Percentiles rank a stretch among this genome's conserved stretches.
These are phyloP conservation scores for Draba incana DNA, from an alignment of 345 rosid genomes.

Conservation along the genomic window DNA sequence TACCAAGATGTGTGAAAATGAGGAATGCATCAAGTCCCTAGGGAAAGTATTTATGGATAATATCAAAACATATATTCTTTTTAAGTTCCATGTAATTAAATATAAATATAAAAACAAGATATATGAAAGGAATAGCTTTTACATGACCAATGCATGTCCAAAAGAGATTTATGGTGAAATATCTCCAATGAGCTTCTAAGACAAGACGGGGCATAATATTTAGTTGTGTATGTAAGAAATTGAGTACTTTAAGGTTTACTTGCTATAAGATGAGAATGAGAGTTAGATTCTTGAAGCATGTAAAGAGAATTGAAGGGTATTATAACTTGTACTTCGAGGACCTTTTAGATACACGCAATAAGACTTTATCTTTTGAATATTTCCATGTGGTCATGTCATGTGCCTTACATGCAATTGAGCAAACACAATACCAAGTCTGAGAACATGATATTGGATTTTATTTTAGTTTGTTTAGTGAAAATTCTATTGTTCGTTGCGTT, in stretches of 20 bases:
- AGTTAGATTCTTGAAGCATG: constrained; percentile 13
- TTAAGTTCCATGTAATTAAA: background rate
- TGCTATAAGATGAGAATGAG: background rate
- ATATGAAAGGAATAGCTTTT: constrained; percentile 8
- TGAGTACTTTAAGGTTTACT: constrained; percentile 10
- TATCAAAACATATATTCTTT: constrained; percentile 4
- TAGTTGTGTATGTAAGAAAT: background rate
- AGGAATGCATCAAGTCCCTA: constrained; percentile 41
- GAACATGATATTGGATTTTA: background rate
- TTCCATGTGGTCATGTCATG: constrained; percentile 36
- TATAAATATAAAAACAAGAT: background rate
- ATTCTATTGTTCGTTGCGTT: background rate
- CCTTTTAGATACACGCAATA: constrained; percentile 22
- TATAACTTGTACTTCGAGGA: constrained; percentile 14
- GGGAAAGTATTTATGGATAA: constrained; percentile 15
- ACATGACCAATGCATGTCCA: constrained; percentile 40
- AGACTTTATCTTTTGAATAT: constrained; percentile 32
- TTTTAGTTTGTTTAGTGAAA: background rate
- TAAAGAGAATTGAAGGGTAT: constrained; percentile 23
- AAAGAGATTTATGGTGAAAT: constrained; percentile 20
- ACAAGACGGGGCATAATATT: background rate
- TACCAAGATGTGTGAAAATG: constrained; percentile 38
- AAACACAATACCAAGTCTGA: background rate
- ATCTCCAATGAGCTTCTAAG: constrained; percentile 18
- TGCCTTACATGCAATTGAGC: constrained; percentile 37